Evolutionary conservation across 768 basidiomycete species (phyloP), one percentile per base, ranked within the genome.

Genomic region (Lactarius hengduanensis): DNA sequence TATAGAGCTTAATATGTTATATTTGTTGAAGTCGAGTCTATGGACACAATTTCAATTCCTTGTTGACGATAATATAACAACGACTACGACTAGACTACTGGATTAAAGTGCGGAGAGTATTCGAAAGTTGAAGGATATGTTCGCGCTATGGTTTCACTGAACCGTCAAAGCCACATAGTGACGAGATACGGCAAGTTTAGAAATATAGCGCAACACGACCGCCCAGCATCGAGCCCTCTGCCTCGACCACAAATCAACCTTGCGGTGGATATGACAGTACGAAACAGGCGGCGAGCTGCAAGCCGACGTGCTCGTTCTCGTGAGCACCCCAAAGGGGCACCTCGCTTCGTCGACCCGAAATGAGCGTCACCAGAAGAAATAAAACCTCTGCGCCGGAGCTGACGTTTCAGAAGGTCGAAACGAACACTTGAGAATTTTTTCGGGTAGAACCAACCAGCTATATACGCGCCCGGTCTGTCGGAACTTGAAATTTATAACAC

Each of bases 141-240:
- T 74, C 81, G 79, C 86, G 79, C 85, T 86, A 91, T 91, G 89
- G 89, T 89, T 88, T 89, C 71, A 85, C 87, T 85, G 82, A 77
- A 86, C 89, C 86, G 86, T 89, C 87, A 90, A 83, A 69, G 87
- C 84, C 83, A 89, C 89, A 83, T 89, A 88, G 86, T 88, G 80
- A 82, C 88, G 80, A 76, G 74, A 78, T 89, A 87, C 87, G 84
- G 88, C 80, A 85, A 84, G 85, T 87, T 81, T 80, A 88, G 87
- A 86, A 89, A 91, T 90, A 91, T 91, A 84, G 88, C 85, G 86
- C 85, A 81, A 80, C 83, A 71, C 74, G 67, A 70, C 75, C 74
- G 69, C 73, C 76, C 75, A 74, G 74, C 77, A 77, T 81, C 80
- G 75, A 81, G 80, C 80, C 74, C 78, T 73, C 77, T 70, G 57